phyloP scores from a whole-genome alignment of 2,329 filamentous ascomycete species.

The Ophiosphaerella narmari region DNA sequence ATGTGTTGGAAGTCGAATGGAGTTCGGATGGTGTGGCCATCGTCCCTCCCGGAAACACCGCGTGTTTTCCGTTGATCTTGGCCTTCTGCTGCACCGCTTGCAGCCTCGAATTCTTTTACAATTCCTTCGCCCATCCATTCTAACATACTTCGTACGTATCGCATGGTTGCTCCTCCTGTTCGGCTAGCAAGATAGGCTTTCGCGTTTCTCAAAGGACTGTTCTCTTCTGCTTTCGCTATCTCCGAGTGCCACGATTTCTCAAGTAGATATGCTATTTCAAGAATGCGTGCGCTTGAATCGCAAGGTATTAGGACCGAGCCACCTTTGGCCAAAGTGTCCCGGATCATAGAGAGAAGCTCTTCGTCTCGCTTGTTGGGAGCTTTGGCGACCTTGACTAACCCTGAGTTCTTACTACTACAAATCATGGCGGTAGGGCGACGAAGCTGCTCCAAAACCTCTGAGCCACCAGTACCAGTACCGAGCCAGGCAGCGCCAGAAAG shows the following conservation, averaged over 20 bases:
- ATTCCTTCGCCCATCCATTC: conserved; percentile 99
- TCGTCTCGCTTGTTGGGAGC: conserved; percentile 84
- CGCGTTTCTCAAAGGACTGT: conserved; percentile 55
- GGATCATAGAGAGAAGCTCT: conserved; percentile 78
- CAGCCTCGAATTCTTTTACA: conserved; percentile 84
- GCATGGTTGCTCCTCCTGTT: conserved; percentile 85
- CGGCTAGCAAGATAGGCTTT: conserved; percentile 81
- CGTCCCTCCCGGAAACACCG: conserved; percentile 42
- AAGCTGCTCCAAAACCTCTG: conserved; percentile 90
- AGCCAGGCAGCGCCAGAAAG: conserved; percentile 93
- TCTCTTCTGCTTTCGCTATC: conserved; percentile 29
- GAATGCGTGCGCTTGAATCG: conserved; percentile 90
- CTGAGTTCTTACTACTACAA: conserved; percentile 83
- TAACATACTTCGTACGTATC: conserved; percentile 91
- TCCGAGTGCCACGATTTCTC: conserved; percentile 79
- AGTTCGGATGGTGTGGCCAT: conserved; percentile 60
- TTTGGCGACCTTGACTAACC: conserved; percentile 70
- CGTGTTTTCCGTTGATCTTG: conserved; percentile 36
- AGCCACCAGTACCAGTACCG: conserved; percentile 76
- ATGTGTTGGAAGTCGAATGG: conserved; percentile 92
- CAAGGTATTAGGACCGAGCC: conserved; percentile 93
- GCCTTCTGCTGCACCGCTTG: conserved; percentile 45
- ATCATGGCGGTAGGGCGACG: conserved; percentile 92
- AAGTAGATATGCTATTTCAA: conserved; percentile 89
- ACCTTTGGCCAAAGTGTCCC: conserved; percentile 76